Conservation (phyloP, 2,329 filamentous ascomycete species). For the Paraphoma chrysanthemicola region DNA sequence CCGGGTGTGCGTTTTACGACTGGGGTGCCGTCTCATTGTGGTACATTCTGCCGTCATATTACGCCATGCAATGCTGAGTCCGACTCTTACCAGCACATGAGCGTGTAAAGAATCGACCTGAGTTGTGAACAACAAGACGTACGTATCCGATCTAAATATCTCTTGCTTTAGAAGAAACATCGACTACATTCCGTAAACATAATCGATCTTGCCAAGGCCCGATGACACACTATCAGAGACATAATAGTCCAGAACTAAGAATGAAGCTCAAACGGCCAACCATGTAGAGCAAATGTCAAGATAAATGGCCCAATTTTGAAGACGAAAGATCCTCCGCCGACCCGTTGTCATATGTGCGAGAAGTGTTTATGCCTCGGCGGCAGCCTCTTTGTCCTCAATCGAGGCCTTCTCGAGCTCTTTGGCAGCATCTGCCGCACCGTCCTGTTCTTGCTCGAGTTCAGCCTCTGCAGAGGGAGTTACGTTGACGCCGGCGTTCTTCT, state of each 20-base stretch:
- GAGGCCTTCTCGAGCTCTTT: slow-evolving; percentile 67
- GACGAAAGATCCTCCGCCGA: slow-evolving; percentile 1
- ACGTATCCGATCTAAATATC: slow-evolving; percentile 21
- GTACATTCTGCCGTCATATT: slow-evolving; percentile 1
- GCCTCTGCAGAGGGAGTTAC: slow-evolving; percentile 59
- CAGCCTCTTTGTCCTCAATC: slow-evolving; percentile 60
- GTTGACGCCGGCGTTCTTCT: slow-evolving; percentile 60
- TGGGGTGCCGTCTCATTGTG: background rate
- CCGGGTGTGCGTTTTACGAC: slow-evolving; percentile 1
- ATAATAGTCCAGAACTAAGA: slow-evolving; percentile 23
- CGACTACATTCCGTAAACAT: background rate
- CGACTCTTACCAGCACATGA: background rate
- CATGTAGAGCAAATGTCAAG: slow-evolving; percentile 21
- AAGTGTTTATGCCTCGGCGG: slow-evolving; percentile 29
- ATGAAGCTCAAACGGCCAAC: slow-evolving; percentile 22
- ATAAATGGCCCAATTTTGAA: slow-evolving; percentile 25
- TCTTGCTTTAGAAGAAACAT: background rate
- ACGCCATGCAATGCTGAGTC: background rate
- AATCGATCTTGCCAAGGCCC: slow-evolving; percentile 24
- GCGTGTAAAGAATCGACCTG: slow-evolving; percentile 8
- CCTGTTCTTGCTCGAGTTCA: slow-evolving; percentile 64
- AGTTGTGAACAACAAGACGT: slow-evolving; percentile 13
- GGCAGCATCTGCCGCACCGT: slow-evolving; percentile 64
- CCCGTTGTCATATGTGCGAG: background rate
- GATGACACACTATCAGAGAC: slow-evolving; percentile 19